Conservation (phyloP, 202 grass and related monocot species). For the Hordeum pubiflorum region DNA sequence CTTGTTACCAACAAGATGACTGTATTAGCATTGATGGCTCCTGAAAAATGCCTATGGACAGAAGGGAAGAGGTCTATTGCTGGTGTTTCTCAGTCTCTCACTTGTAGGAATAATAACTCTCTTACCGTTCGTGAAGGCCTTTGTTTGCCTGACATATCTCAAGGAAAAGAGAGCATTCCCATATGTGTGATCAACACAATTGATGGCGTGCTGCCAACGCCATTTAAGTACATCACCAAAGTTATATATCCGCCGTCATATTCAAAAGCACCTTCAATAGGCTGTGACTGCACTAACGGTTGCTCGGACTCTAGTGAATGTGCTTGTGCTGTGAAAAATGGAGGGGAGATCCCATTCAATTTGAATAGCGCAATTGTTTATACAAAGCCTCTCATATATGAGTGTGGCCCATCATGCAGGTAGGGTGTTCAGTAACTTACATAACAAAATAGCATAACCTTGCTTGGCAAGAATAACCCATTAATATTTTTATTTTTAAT, state of each 20-base stretch:
- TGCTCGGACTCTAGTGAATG: constrained; percentile 63
- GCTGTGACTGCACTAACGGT: constrained; percentile 59
- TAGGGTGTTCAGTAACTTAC: constrained; percentile 15
- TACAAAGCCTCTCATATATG: constrained; percentile 65
- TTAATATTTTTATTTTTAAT: constrained; percentile 9
- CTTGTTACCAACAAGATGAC: constrained; percentile 2
- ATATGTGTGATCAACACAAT: constrained; percentile 73
- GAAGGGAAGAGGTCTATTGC: constrained; percentile 24
- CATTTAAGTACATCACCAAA: constrained; percentile 63
- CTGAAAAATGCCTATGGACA: constrained; percentile 32
- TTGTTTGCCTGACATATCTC: constrained; percentile 70
- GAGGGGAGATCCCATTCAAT: constrained; percentile 76
- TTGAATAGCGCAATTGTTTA: constrained; percentile 61
- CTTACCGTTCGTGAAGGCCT: constrained; percentile 55
- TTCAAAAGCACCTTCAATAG: constrained; percentile 45
- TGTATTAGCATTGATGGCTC: constrained; percentile 52
- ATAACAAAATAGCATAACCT: background rate
- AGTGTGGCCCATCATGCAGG: constrained; percentile 80
- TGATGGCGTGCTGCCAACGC: constrained; percentile 43
- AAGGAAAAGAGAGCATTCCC: constrained; percentile 59
- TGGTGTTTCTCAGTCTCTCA: constrained; percentile 26
- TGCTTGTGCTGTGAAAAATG: constrained; percentile 77
- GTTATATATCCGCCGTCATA: constrained; percentile 64
- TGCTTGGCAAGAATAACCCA: background rate
- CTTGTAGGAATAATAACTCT: background rate